A percentile compares a stretch with the other conserved stretches of the same genome.
These are phyloP conservation scores for Phytopythium oedochilum DNA, from an alignment of 352 stramenopile genomes.

Conservation along the genomic window DNA sequence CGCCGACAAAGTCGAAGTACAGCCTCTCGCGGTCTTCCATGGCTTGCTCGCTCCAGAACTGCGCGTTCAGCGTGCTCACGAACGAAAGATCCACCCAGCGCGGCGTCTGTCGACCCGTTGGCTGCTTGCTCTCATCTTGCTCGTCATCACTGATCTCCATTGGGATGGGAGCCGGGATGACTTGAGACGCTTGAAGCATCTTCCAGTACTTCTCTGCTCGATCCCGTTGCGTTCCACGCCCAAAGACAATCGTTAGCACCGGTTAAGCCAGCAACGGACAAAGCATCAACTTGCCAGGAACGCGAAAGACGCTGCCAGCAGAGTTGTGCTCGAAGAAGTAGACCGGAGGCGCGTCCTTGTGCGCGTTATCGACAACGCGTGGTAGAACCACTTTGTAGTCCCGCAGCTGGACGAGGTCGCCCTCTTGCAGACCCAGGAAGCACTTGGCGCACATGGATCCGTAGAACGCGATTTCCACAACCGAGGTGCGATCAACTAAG, in stretches of 20 bases:
- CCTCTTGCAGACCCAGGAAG: slow-evolving; percentile 46
- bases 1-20: slow-evolving; percentile 66
- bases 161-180: slow-evolving; percentile 19
- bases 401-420: slow-evolving; percentile 52
- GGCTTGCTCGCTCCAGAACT: slow-evolving; percentile 14
- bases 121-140: neutral
- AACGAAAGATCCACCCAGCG: slow-evolving; percentile 48
- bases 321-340: slow-evolving; percentile 32
- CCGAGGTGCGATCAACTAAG: slow-evolving; percentile 34
- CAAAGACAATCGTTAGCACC: too few relatives aligned
- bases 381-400: slow-evolving; percentile 24
- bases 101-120: slow-evolving; percentile 4
- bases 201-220: slow-evolving; percentile 52
- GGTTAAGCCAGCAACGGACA: neutral
- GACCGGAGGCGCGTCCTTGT: slow-evolving; percentile 9
- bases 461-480: slow-evolving; percentile 61
- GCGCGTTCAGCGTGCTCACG: slow-evolving; percentile 25
- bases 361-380: slow-evolving; percentile 9
- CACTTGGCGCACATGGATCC: slow-evolving; percentile 58
- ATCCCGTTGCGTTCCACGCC: neutral
- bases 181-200: slow-evolving; percentile 26
- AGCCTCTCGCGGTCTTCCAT: slow-evolving; percentile 11
- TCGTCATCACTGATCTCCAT: neutral
- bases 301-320: slow-evolving; percentile 22
- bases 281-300: slow-evolving; percentile 23